These are phyloP conservation scores for Syncephalastrum contaminatum DNA, from an alignment of 371 early-diverging fungal genomes.

Conservation along the genomic window DNA sequence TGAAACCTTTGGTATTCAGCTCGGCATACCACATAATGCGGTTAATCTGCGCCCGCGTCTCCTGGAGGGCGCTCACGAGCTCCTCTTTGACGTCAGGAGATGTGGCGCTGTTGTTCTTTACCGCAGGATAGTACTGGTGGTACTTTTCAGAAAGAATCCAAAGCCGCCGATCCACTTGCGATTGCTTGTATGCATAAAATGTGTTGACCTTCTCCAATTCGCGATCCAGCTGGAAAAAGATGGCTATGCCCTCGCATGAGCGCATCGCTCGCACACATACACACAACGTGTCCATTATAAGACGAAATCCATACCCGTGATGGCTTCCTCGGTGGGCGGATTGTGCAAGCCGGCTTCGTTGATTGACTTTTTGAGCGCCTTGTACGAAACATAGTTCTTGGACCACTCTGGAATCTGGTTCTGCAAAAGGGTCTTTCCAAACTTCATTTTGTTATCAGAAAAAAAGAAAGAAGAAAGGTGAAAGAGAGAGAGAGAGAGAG, in stretches of 20 bases:
- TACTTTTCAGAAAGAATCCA: conserved; percentile 62
- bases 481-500: neutral
- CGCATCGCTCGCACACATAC: conserved; percentile 2
- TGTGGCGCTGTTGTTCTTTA: neutral
- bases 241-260: conserved; percentile 34
- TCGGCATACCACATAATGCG: conserved; percentile 66
- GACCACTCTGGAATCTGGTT: conserved; percentile 76
- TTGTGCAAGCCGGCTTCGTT: conserved; percentile 47
- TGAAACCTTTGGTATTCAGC: conserved; percentile 64
- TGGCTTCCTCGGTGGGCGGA: conserved; percentile 35
- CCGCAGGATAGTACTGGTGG: conserved; percentile 23
- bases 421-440: conserved; percentile 62
- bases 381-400: conserved; percentile 65
- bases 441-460: conserved; percentile 56
- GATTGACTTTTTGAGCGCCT: conserved; percentile 65
- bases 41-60: conserved; percentile 59
- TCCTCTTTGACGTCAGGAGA: conserved; percentile 46
- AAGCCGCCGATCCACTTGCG: conserved; percentile 60
- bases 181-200: conserved; percentile 61
- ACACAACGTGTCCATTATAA: conserved; percentile 3
- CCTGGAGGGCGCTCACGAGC: conserved; percentile 55
- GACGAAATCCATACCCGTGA: conserved; percentile 33
- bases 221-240: conserved; percentile 62
- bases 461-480: conserved; percentile 10
- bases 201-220: conserved; percentile 70